Conservation (phyloP, 2,329 filamentous ascomycete species). For the Penicillium aurantiogriseum region DNA sequence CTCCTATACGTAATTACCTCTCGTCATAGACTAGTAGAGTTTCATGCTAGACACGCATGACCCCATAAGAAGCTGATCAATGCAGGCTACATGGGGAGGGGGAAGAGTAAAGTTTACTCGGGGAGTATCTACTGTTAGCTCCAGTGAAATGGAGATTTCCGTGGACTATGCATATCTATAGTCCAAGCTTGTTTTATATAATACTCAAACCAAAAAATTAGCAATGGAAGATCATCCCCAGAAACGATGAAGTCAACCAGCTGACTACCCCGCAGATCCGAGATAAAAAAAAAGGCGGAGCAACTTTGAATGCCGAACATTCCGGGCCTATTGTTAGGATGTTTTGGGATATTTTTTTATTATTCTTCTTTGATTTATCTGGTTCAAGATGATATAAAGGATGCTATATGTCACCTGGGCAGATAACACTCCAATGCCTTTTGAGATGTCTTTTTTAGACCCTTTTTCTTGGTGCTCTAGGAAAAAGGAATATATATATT, state of each 20-base stretch:
- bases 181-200: conserved; percentile 1
- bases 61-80: conserved; percentile 8
- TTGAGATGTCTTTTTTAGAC: neutral
- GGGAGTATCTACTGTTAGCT: conserved; percentile 18
- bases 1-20: neutral
- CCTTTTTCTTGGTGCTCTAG: neutral
- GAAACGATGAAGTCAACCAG: conserved; percentile 3
- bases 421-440: neutral
- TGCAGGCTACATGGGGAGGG: conserved; percentile 11
- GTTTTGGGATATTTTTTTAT: neutral
- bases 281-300: conserved; percentile 15
- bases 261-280: conserved; percentile 26
- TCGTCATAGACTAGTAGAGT: neutral
- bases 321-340: neutral
- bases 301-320: neutral
- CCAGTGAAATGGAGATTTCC: neutral
- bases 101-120: conserved; percentile 21
- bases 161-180: neutral
- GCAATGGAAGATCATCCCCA: neutral
- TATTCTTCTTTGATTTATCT: neutral
- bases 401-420: neutral
- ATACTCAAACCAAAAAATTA: neutral
- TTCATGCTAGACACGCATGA: neutral
- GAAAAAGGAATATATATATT: neutral
- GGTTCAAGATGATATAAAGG: too few species aligned